Base-by-base conservation (phyloP, 2,329 filamentous ascomycete genomes). In the Fusarium heterosporum region DNA sequence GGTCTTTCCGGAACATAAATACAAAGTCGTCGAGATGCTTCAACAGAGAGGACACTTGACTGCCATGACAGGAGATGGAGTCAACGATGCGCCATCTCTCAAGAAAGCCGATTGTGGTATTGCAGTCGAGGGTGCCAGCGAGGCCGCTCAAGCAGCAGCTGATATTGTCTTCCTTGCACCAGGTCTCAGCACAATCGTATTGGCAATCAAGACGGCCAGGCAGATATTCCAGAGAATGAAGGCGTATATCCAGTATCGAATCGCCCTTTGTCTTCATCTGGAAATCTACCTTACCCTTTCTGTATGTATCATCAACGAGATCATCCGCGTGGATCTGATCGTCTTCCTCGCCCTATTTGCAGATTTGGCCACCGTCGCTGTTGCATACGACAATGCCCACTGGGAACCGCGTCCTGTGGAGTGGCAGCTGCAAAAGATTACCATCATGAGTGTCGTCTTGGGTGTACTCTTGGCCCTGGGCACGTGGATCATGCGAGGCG, bases 221-320 rank as follows among this genome's bases (percentile, higher is more conserved):
- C 59, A 67, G 0, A 68, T 68, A 2, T 68, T 68, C 2, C 61
- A 68, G 10, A 38, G 51, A 12, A 68, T 68, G 61, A 68, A 68
- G 19, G 65, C 61, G 1, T 68, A 68, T 1, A 69, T 68, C 1
- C 65, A 68, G 30, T 66, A 66, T 1, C 64, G 64, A 32, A 66
- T 66, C 1, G 64, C 64, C 1, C 34, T 67, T 0, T 67, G 59
- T 8, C 49, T 66, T 0, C 64, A 68, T 1, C 9, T 61, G 3
- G 64, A 67, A 0, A 67, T 68, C 1, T 67, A 65, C 34, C 41
- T 66, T 3, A 64, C 64, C 0, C 34, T 67, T 0, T 66, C 64
- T 0, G 68, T 66, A 52, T 16, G 67, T 22, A 68, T 66, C n/a
- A 42, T 66, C 32, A 66, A 68, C 38, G 64, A 66, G 9, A 66